Evolutionary conservation across 805 yeast species (phyloP), one percentile per base, ranked within the genome.

Genomic region (Ogataea ganodermae): DNA sequence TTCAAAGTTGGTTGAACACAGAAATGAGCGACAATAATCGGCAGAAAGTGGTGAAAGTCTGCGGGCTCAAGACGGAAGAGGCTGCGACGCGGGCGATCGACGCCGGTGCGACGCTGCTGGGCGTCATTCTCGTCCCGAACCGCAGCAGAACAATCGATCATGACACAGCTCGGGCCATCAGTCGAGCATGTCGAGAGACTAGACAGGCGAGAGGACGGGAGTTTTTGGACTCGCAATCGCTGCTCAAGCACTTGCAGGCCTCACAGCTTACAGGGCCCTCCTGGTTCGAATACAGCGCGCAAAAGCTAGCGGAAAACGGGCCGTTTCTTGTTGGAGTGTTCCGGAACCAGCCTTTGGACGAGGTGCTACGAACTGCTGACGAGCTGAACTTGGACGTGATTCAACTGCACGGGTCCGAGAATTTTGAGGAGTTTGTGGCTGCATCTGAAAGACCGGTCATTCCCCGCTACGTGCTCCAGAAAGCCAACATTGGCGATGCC

Each of bases 311-410:
- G 9, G 52, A 48, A 18, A 63, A 70, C 35, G 88, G 90, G 0
- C 94, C 94, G 0, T 79, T 72, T 55, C 65, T 86, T 2, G 97
- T 90, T 2, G 99, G 98, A 1, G 99, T 92, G 3, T 89, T 92
- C 69, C 73, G 91, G 49, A 89, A 94, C 63, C 97, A 91, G 65
- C 59, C 84, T 0, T 58, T 85, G 3, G 83, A 78, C 1, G 86
- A 84, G 12, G 85, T 92, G 1, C 62, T 72, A 33, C 47, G 55
- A 8, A 57, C 75, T 1, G 74, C 75, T 0, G 53, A 61, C 2
- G 75, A 73, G 6, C 64, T 83, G 13, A 69, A 70, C 1, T 61
- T 90, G 3, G 98, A 94, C 65, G 69, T 89, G 21, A 86, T 94
- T 1, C 99, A 94, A 63, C 68, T 94, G 10, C 99, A 94, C 65